phyloP scores from a whole-genome alignment of 495 filamentous ascomycete genomes.

The Amorphotheca resinae region DNA sequence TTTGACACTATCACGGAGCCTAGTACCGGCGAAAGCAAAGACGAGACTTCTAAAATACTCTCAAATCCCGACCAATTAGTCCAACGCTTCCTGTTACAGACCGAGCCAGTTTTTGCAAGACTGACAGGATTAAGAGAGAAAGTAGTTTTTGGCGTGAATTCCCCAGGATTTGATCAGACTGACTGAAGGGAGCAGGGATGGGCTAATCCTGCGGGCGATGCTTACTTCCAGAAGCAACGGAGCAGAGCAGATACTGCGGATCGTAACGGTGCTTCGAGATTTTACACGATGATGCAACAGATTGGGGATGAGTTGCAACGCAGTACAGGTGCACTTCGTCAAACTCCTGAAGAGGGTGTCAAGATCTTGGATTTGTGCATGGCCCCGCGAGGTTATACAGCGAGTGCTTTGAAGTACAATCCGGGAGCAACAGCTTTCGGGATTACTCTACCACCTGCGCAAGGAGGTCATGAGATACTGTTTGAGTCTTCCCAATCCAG shows the following conservation, averaged over 20 bases:
- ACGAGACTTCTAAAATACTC: too few species aligned
- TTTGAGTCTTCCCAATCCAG: background rate
- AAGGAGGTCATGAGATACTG: too few species aligned
- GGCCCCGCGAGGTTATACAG: conserved; percentile 42
- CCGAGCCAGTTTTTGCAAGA: too few species aligned
- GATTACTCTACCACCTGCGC: conserved; percentile 29
- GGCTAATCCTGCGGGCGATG: too few species aligned
- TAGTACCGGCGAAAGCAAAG: too few species aligned
- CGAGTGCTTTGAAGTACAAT: conserved; percentile 25
- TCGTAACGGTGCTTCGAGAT: conserved; percentile 6
- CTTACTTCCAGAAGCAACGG: conserved; percentile 28
- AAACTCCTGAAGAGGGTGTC: background rate
- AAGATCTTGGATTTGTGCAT: conserved; percentile 28
- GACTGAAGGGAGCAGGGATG: too few species aligned
- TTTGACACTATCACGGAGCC: too few species aligned
- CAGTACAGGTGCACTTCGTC: conserved; percentile 12
- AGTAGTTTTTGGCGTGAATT: too few species aligned
- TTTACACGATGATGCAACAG: conserved; percentile 27
- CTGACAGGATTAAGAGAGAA: too few species aligned
- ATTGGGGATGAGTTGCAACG: conserved; percentile 24
- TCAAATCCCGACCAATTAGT: too few species aligned
- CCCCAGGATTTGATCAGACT: too few species aligned
- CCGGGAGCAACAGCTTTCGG: conserved; percentile 25
- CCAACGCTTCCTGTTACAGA: too few species aligned
- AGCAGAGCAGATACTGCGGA: conserved; percentile 23